Base-by-base conservation (phyloP, 768 basidiomycete species). In the Baorangia bicolor region DNA sequence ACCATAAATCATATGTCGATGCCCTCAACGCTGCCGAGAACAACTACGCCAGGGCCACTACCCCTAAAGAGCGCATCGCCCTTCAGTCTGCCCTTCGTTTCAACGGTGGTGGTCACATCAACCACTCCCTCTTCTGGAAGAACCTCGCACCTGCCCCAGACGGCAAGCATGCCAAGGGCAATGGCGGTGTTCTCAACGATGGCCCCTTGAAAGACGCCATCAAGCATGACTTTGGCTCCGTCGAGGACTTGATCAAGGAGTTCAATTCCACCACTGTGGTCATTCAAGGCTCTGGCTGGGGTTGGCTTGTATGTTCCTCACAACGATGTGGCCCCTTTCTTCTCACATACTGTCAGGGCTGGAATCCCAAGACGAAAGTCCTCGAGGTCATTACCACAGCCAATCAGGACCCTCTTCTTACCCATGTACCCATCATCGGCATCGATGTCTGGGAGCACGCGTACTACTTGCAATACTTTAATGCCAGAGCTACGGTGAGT, bases 371-470 rank as follows among this genome's bases (percentile, higher is more conserved):
- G 55, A 83, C 80, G 54, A 85, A 86, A 73, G 77, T 78, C 64
- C 85, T 99, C 48, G 95, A 97, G 77, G 81, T 97, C 57, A 74
- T 83, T 49, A 95, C 97, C 37, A 98, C 97, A 16, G 71, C 94
- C 10, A 98, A 99, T 81, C 97, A 98, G 78, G 95, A 98, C 69
- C 94, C 94, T 52, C 83, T 95, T 50, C 78, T 92, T 53, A 72
- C 74, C 42, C 87, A 85, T 66, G 76, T 84, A 45, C 93, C 94
- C 51, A 80, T 97, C 76, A 90, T 96, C 64, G 94, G 94, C 51
- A 84, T 97, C 64, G 94, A 95, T 62, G 86, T 95, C 68, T 96
- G 94, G 94, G 94, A 96, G 76, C 94, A 96, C 67, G 93, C 92
- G 47, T 93, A 94, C 80, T 98, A 97, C 77, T 84, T 97, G 67